Evolutionary conservation across 345 rosid genomes (phyloP).

Genomic region (Syzygium oleosum): DNA sequence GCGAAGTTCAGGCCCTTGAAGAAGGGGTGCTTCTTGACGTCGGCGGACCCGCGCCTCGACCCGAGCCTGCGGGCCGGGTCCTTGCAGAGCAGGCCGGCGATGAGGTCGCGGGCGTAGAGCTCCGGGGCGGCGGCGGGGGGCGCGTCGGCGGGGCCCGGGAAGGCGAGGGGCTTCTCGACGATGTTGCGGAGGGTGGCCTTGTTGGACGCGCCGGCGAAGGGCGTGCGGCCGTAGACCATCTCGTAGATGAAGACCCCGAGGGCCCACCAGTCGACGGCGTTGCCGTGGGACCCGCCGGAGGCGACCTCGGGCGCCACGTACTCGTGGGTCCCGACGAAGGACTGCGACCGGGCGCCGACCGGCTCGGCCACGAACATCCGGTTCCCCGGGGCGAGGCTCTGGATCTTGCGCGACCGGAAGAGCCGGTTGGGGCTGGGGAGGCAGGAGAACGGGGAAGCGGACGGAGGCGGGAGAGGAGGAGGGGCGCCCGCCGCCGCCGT

Average conservation of each 20-base stretch:
- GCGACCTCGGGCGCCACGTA: conserved; percentile 94
- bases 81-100: conserved; percentile 57
- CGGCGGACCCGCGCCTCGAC: conserved; percentile 76
- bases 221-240: conserved; percentile 74
- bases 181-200: conserved; percentile 88
- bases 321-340: conserved; percentile 96
- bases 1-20: conserved; percentile 81
- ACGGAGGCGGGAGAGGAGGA: neutral
- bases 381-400: conserved; percentile 24
- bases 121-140: conserved; percentile 40
- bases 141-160: conserved; percentile 27
- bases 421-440: conserved; percentile 27
- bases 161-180: conserved; percentile 48
- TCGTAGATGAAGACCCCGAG: conserved; percentile 80
- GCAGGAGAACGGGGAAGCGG: conserved; percentile 20
- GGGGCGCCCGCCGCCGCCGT: neutral
- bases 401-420: conserved; percentile 58
- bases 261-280: conserved; percentile 98
- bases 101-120: conserved; percentile 62
- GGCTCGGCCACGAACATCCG: conserved; percentile 92
- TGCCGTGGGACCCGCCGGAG: conserved; percentile 85
- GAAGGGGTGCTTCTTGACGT: conserved; percentile 77
- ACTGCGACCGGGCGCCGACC: conserved; percentile 69
- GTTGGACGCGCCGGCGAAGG: conserved; percentile 69
- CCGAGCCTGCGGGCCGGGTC: conserved; percentile 70